These are phyloP conservation scores for Saposhnikovia divaricata DNA, from an alignment of 129 eudicot genomes.

Conservation along the genomic window DNA sequence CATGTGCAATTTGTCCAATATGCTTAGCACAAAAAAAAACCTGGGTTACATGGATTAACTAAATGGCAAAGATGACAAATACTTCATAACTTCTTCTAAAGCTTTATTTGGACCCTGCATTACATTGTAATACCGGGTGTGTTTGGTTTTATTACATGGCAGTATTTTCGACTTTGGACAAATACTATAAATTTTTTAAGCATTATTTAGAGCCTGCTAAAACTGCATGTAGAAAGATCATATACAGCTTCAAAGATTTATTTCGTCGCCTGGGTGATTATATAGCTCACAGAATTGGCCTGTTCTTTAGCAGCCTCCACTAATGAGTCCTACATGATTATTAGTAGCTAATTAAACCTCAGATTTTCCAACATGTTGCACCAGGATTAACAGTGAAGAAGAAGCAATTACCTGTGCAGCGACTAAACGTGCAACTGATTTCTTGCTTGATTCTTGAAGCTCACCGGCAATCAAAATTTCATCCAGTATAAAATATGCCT, in stretches of 20 bases:
- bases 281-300: constrained; percentile 53
- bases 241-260: constrained; percentile 16
- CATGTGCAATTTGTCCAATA: not conserved
- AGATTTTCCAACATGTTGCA: not conserved
- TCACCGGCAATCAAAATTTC: constrained; percentile 89
- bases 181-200: not conserved
- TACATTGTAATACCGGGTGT: not conserved
- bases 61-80: not conserved
- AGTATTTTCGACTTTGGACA: not conserved
- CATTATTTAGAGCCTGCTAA: not conserved
- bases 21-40: not conserved
- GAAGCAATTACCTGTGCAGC: constrained; percentile 54
- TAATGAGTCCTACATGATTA: constrained; percentile 53
- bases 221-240: not conserved
- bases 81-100: not conserved
- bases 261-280: constrained; percentile 68
- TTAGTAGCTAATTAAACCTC: not conserved
- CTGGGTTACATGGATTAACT: not conserved
- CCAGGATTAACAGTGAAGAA: not conserved
- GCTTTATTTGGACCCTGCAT: constrained; percentile 1
- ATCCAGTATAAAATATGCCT: constrained; percentile 85
- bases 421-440: constrained; percentile 60
- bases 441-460: constrained; percentile 94
- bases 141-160: not conserved
- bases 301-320: constrained; percentile 85